Base-by-base conservation (phyloP, 1,139 yeast species). In the Yamadazyma diddensiae region DNA sequence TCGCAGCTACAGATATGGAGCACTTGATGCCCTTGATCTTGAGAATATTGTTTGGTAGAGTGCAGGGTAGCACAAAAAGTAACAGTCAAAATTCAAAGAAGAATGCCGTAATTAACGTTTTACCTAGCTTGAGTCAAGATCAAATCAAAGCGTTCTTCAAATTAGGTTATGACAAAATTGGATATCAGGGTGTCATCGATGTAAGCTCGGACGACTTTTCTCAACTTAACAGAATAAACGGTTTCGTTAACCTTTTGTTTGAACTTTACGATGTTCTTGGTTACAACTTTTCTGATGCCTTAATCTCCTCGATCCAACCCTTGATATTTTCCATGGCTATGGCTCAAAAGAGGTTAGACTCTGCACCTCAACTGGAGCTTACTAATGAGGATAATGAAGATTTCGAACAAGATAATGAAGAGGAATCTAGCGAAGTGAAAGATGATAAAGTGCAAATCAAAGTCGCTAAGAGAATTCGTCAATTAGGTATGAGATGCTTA, bases 11-110 rank as follows among this genome's bases (percentile, higher is more conserved):
- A 6, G 97, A 90, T 51, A 63, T 73, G 14, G 62, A 56, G 1
- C 55, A 44, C 0, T 67, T 92, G 5, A 74, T 88, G 73, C 94
- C 94, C 1, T 54, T 85, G 28, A 73, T 88, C 4, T 58, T 90
- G 29, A 66, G 97, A 42, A 82, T 94, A 17, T 61, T 94, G 21
- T 92, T 82, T 57, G 98, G 98, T 5, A 71, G 94, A 42, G 87
- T 88, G 7, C 95, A 86, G 57, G 72, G 73, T 12, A 47, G 63
- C 3, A 53, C 69, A 4, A 63, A 54, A 41, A 77, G 82, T 54
- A 87, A 87, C 39, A 76, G 80, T 30, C 84, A 84, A 48, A 73
- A 76, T 39, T 80, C 90, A 15, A 73, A 85, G 45, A 83, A 87
- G 45, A 72, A 72, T 50, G 92, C 97, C 2, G 87, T 88, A 4